Percentiles rank a stretch among this genome's conserved stretches.
Conservation (phyloP, 805 yeast genomes). For the Zygotorulaspora chibaensis region DNA sequence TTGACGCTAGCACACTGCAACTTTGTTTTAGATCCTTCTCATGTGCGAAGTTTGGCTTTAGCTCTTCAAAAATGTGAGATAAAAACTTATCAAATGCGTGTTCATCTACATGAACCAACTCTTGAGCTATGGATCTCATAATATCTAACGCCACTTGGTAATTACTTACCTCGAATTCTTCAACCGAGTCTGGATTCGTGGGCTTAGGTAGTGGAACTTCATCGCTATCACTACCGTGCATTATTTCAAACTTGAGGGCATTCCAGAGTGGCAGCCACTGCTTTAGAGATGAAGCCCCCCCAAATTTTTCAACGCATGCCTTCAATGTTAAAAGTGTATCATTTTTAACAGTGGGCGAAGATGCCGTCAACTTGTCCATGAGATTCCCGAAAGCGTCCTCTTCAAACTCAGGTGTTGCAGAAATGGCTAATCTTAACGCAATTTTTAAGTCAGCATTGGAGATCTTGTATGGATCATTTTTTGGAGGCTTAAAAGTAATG, state of each 20-base stretch:
- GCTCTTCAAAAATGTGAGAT: conserved; percentile 44
- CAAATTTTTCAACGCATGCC: conserved; percentile 52
- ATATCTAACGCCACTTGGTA: conserved; percentile 43
- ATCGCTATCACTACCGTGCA: conserved; percentile 65
- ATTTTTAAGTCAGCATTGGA: conserved; percentile 67
- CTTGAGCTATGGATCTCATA: conserved; percentile 42
- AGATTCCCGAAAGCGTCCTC: conserved; percentile 72
- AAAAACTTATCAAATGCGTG: conserved; percentile 39
- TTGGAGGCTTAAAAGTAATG: conserved; percentile 88
- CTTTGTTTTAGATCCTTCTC: conserved; percentile 61
- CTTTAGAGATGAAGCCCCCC: conserved; percentile 44
- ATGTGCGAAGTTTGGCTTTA: conserved; percentile 47
- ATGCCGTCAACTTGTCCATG: conserved; percentile 72
- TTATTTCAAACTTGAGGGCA: conserved; percentile 81
- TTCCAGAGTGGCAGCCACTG: conserved; percentile 81
- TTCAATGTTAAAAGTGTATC: conserved; percentile 67
- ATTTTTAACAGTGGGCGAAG: conserved; percentile 64
- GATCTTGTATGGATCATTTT: conserved; percentile 74
- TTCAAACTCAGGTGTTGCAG: conserved; percentile 59
- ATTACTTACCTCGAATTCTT: conserved; percentile 39
- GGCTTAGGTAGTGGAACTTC: conserved; percentile 13
- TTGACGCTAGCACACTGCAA: conserved; percentile 51
- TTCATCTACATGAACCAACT: conserved; percentile 33
- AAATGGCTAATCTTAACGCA: conserved; percentile 56
- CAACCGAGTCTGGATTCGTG: conserved; percentile 10